A percentile compares a stretch with the other conserved stretches of the same genome.
Conservation (phyloP, 2,329 filamentous ascomycete genomes). For the Macrophomina tecta region DNA sequence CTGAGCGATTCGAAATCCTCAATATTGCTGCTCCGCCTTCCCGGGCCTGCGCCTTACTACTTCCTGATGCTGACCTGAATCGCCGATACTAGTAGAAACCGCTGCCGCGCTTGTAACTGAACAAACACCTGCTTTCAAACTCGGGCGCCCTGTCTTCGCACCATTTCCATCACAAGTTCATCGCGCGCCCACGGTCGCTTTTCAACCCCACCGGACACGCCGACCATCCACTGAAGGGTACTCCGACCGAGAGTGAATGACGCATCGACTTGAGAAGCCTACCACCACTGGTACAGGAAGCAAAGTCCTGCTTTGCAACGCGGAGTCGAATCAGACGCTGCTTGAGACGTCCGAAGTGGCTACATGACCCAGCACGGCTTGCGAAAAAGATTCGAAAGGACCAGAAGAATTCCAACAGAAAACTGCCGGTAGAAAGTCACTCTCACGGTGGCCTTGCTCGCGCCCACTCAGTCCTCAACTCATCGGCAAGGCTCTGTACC, state of each 20-base stretch:
- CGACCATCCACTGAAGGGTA: too few relatives aligned
- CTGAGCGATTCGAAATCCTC: neutral
- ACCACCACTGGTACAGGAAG: too few relatives aligned
- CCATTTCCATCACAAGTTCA: too few relatives aligned
- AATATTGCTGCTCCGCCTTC: neutral
- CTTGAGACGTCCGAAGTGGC: neutral
- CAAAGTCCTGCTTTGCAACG: too few relatives aligned
- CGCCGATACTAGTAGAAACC: neutral
- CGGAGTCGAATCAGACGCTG: too few relatives aligned
- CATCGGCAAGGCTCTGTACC: constrained; percentile 21
- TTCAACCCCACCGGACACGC: too few relatives aligned
- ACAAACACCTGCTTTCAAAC: too few relatives aligned
- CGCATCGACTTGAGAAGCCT: too few relatives aligned
- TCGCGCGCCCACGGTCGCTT: too few relatives aligned
- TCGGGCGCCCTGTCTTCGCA: too few relatives aligned
- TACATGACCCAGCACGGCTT: neutral
- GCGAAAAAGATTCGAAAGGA: neutral
- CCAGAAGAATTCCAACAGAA: neutral
- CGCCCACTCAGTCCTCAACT: constrained; percentile 24
- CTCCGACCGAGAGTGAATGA: too few relatives aligned
- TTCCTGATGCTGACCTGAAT: neutral
- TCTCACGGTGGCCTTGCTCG: constrained; percentile 20
- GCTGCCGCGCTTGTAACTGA: neutral
- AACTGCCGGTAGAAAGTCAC: neutral
- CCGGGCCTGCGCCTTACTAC: neutral